These are phyloP conservation scores for Spergularia marina DNA, from an alignment of 148 eudicot genomes.

Conservation along the genomic window DNA sequence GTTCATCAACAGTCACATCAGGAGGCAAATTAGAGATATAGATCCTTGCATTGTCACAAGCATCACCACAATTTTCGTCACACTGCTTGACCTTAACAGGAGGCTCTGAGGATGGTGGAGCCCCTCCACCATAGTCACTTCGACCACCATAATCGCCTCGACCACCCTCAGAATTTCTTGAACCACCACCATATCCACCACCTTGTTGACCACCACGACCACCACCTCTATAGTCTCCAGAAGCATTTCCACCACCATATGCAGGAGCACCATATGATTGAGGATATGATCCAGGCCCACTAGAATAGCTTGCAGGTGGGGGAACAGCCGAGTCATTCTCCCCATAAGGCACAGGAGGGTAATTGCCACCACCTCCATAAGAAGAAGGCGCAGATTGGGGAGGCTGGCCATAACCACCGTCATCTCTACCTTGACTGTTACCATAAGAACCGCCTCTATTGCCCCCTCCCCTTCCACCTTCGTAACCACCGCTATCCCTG, in stretches of 20 bases:
- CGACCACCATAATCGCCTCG: slow-evolving; percentile 32
- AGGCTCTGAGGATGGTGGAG: slow-evolving; percentile 54
- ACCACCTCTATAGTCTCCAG: slow-evolving; percentile 44
- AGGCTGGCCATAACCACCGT: slow-evolving; percentile 56
- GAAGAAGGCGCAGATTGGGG: slow-evolving; percentile 55
- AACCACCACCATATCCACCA: slow-evolving; percentile 70
- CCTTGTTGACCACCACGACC: slow-evolving; percentile 57
- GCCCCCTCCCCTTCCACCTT: slow-evolving; percentile 51
- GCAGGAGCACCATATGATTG: slow-evolving; percentile 68
- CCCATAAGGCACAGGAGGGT: slow-evolving; percentile 53
- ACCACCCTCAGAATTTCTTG: slow-evolving; percentile 44
- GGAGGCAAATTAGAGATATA: slow-evolving; percentile 93
- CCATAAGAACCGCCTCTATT: slow-evolving; percentile 63
- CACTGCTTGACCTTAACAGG: slow-evolving; percentile 83
- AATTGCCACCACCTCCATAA: slow-evolving; percentile 53
- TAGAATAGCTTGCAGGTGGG: slow-evolving; percentile 79
- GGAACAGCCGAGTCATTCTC: slow-evolving; percentile 75
- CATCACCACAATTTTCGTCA: slow-evolving; percentile 79
- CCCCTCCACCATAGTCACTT: slow-evolving; percentile 40
- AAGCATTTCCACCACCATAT: slow-evolving; percentile 61
- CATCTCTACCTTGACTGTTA: slow-evolving; percentile 54
- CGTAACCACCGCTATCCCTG: slow-evolving; percentile 38
- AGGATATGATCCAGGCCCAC: slow-evolving; percentile 69
- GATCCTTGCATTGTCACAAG: slow-evolving; percentile 86
- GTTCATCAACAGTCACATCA: slow-evolving; percentile 78